These are phyloP conservation scores for Boletus tomentosulus DNA, from an alignment of 768 basidiomycete genomes.

Conservation along the genomic window DNA sequence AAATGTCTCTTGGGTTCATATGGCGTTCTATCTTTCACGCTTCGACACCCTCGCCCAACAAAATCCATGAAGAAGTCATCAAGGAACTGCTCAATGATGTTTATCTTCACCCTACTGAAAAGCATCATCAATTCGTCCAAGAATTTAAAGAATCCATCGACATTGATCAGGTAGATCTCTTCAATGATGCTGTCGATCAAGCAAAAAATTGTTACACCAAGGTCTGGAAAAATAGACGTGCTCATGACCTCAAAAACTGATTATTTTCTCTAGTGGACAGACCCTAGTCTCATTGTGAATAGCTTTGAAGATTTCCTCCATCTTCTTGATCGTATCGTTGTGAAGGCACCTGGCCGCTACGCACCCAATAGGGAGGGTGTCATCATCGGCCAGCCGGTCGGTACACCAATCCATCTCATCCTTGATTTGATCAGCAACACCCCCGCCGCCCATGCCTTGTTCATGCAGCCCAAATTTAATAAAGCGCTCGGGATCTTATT, in stretches of 20 bases:
- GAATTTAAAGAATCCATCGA: neutral
- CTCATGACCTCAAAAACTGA: neutral
- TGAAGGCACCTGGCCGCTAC: conserved; percentile 1
- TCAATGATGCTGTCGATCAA: neutral
- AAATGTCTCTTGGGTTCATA: too few relatives aligned
- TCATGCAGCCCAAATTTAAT: neutral
- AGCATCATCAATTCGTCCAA: neutral
- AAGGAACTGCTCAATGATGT: too few relatives aligned
- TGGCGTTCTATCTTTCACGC: too few relatives aligned
- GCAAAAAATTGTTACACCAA: neutral
- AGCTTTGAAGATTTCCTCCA: neutral
- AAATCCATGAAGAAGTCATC: too few relatives aligned
- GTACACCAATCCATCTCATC: neutral
- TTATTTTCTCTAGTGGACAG: neutral
- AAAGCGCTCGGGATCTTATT: neutral
- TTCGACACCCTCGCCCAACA: too few relatives aligned
- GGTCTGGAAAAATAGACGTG: neutral
- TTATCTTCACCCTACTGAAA: neutral
- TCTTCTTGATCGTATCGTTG: neutral
- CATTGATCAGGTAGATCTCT: neutral
- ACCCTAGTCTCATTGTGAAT: neutral
- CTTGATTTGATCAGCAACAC: conserved; percentile 1
- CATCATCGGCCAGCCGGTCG: neutral
- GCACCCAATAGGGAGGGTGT: neutral
- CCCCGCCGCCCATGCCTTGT: neutral